phyloP scores from a whole-genome alignment of 352 stramenopile genomes.

The Sclerospora graminicola region DNA sequence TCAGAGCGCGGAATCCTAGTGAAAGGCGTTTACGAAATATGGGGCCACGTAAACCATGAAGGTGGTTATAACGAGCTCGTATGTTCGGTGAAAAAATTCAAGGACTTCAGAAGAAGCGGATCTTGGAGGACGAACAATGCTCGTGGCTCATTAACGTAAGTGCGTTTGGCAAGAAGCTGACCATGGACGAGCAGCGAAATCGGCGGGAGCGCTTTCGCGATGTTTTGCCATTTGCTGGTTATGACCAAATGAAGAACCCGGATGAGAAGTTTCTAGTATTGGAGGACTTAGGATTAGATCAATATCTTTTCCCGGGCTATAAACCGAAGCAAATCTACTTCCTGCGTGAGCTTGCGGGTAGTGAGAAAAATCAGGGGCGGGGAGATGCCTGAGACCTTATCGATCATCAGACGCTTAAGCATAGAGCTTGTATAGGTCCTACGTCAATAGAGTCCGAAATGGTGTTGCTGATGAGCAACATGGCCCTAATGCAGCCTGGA shows the following conservation, averaged over 20 bases:
- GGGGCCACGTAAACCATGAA: too few species aligned
- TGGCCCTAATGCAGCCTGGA: too few species aligned
- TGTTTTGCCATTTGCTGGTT: slow-evolving; percentile 51
- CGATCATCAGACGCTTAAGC: slow-evolving; percentile 93
- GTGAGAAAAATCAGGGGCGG: slow-evolving; percentile 59
- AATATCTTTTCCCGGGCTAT: too few species aligned
- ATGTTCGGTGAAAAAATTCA: slow-evolving; percentile 17
- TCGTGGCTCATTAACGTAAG: slow-evolving; percentile 72
- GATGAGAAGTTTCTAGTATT: too few species aligned
- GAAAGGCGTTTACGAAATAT: too few species aligned
- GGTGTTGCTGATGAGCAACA: slow-evolving; percentile 93
- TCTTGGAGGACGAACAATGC: slow-evolving; percentile 29
- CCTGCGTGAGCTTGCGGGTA: too few species aligned
- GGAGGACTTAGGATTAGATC: too few species aligned
- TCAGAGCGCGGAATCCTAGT: too few species aligned
- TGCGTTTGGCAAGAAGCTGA: slow-evolving; percentile 74
- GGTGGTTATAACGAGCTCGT: too few species aligned
- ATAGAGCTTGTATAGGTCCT: slow-evolving; percentile 91
- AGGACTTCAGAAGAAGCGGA: slow-evolving; percentile 28
- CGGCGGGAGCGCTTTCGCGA: slow-evolving; percentile 41
- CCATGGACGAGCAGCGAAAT: slow-evolving; percentile 47
- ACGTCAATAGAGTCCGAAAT: slow-evolving; percentile 97
- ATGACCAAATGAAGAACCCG: slow-evolving; percentile 57
- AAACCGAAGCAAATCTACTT: too few species aligned
- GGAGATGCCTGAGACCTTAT: slow-evolving; percentile 44